Conservation (phyloP, 73 alveolate species). For the Effrenium voratum region DNA sequence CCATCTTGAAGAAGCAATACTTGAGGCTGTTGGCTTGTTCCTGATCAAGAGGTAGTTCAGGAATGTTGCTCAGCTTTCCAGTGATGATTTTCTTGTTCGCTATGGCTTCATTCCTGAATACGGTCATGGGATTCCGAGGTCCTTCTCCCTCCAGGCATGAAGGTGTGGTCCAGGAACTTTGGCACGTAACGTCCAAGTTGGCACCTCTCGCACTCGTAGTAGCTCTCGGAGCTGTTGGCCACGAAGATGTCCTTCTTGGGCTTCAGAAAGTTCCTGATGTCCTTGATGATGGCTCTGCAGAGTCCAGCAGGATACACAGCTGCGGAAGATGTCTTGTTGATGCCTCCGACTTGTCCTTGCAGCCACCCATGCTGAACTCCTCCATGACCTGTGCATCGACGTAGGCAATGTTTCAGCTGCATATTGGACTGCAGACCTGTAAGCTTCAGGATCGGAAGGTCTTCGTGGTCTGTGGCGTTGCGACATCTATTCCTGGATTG, state of each 20-base stretch:
- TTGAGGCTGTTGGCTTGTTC: neutral
- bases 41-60: neutral
- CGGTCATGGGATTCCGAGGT: neutral
- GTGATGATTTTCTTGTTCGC: neutral
- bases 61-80: neutral
- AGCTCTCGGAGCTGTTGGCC: neutral
- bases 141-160: conserved; percentile 23
- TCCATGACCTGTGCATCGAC: too few relatives aligned
- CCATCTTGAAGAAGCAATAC: neutral
- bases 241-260: too few relatives aligned
- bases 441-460: neutral
- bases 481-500: neutral
- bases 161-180: neutral
- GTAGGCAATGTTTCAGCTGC: too few relatives aligned
- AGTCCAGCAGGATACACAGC: too few relatives aligned
- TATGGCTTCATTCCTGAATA: neutral
- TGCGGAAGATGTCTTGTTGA: too few relatives aligned
- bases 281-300: too few relatives aligned
- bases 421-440: neutral
- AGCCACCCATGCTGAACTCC: too few relatives aligned
- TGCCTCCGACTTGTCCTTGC: too few relatives aligned
- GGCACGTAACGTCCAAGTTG: neutral
- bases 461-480: neutral
- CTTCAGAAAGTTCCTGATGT: neutral
- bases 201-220: conserved; percentile 23